Evolutionary conservation across 169 alveolate genomes (phyloP).

Genomic region (Eimeria necatrix): DNA sequence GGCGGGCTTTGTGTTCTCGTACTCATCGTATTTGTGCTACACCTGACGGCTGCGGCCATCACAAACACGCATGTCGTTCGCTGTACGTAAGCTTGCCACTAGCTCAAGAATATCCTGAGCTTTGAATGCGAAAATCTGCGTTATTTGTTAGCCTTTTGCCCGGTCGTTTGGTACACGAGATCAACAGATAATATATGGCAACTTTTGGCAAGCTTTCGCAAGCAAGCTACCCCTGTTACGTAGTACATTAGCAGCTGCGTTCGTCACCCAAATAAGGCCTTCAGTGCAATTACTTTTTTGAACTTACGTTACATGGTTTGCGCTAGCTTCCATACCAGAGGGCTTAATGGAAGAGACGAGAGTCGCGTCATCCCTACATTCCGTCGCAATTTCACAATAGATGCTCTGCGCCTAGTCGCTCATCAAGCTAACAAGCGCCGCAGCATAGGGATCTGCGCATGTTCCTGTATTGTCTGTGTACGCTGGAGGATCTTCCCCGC

Average conservation of each 20-base stretch:
- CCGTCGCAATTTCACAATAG: constrained; percentile 11
- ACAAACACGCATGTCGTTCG: background rate
- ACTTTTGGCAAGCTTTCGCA: no score
- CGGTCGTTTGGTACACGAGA: no score
- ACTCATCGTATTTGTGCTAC: constrained; percentile 56
- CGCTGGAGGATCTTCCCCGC: constrained; percentile 28
- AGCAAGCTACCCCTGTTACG: background rate
- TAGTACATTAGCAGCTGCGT: background rate
- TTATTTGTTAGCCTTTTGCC: no score
- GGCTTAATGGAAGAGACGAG: constrained; percentile 52
- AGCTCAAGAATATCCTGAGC: background rate
- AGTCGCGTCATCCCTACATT: background rate
- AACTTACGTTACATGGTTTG: constrained; percentile 22
- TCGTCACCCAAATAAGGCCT: background rate
- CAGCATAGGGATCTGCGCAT: constrained; percentile 36
- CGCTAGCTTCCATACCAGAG: background rate
- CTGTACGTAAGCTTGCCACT: background rate
- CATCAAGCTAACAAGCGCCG: constrained; percentile 38
- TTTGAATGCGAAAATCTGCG: background rate
- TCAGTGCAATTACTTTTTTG: background rate
- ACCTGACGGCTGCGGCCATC: background rate
- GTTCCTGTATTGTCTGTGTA: background rate
- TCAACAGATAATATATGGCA: background rate
- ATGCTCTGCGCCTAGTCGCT: background rate
- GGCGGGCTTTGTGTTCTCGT: background rate